Base-by-base conservation (phyloP, 306 rosid species). In the Castanea sativa region DNA sequence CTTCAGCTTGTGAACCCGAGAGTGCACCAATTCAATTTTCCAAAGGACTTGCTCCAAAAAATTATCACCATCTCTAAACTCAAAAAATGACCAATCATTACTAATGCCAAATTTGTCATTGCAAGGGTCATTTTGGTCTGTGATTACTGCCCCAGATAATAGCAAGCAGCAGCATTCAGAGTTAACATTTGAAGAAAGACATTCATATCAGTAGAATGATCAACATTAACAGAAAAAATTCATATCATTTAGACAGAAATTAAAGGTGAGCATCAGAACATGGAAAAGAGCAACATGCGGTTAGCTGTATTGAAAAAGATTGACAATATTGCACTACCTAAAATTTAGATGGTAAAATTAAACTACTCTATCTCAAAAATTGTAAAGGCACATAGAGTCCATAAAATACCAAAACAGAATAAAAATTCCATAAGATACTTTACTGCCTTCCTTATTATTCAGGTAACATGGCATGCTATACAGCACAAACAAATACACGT, bases 1-100 rank as follows among this genome's bases (percentile, higher is more conserved):
- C 91, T 87, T 94, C 71, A 94, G 83, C 77, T 80, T 88, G 86
- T 88, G 91, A 85, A 92, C 92, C 86, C 90, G 86, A 53, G 90
- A 71, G 58, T 90, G 93, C 76, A 85, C 69, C 32, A 67, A 73
- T 86, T 94, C 99, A 27, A 92, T 92, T 82, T 81, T 82, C 92
- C 86, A 86, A 55, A 94, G 91, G 59, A 92, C 81, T 74, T 87
- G 92, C 89, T 91, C 97, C 85, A 87, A 74, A 23, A 87, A 81
- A 78, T 68, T 64, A 59, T 92, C 93, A 70, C 79, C 68, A 13
- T 87, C 93, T 18, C 78, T 79, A 53, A 77, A 80, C 85, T 87
- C 91, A 63, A 92, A 80, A 53, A 84, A 55, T 61, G 88, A 75
- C 73, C 82, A 89, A 30, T 86, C 89, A 67, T 87, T 88, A 52